phyloP scores from a whole-genome alignment of 306 rosid genomes.

The Corylus avellana region DNA sequence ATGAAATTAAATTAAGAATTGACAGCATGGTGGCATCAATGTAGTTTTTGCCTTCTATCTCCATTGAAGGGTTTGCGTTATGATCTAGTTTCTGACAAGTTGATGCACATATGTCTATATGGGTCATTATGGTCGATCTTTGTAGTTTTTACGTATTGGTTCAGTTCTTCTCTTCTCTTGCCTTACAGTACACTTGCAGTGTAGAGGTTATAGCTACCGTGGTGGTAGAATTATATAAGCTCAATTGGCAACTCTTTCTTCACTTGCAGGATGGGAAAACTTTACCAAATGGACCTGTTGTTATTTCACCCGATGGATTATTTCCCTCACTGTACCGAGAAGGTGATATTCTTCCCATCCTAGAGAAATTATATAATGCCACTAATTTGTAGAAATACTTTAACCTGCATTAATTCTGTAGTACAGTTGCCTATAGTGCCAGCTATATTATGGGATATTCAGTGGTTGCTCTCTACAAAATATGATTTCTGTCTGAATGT shows the following conservation, averaged over 20 bases:
- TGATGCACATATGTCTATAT: not conserved
- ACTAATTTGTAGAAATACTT: not conserved
- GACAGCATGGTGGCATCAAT: not conserved
- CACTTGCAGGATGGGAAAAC: conserved; percentile 84
- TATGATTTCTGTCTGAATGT: not conserved
- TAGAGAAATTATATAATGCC: not conserved
- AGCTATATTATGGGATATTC: not conserved
- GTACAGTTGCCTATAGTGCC: conserved; percentile 8
- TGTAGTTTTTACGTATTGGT: conserved; percentile 1
- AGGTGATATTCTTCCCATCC: conserved; percentile 48
- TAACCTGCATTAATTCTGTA: no score
- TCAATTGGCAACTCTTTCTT: conserved; percentile 18
- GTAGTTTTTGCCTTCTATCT: not conserved
- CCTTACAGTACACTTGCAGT: not conserved
- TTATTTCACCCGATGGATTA: conserved; percentile 97
- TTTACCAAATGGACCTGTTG: conserved; percentile 89
- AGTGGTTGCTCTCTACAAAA: not conserved
- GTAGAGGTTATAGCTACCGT: conserved; percentile 3
- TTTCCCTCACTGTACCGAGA: conserved; percentile 91
- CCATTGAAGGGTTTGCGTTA: conserved; percentile 12
- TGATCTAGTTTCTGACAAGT: conserved; percentile 9
- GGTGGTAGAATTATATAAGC: conserved; percentile 23
- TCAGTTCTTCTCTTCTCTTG: not conserved
- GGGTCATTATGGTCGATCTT: not conserved
- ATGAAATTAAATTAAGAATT: conserved; percentile 10